A percentile compares a stretch with the other conserved stretches of the same genome.
These are phyloP conservation scores for Teratosphaeriaceae sp. DNA, from an alignment of 2,329 filamentous ascomycete genomes.

Conservation along the genomic window DNA sequence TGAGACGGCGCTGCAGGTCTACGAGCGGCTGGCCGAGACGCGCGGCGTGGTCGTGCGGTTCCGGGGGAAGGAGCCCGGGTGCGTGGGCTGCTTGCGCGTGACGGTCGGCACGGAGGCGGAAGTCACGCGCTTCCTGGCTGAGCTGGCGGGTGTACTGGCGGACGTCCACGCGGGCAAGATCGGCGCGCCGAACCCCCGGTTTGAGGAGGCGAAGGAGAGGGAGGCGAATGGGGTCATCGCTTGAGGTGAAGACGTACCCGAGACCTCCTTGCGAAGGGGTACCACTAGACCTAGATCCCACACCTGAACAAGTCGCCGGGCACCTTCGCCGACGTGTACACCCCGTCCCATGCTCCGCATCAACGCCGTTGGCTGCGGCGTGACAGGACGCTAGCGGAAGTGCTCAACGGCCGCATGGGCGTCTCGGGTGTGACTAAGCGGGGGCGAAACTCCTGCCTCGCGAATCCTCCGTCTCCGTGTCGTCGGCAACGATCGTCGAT, in stretches of 20 bases:
- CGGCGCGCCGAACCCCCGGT: slow-evolving; percentile 22
- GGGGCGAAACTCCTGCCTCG: too few relatives aligned
- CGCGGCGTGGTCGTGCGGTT: slow-evolving; percentile 91
- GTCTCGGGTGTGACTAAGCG: too few relatives aligned
- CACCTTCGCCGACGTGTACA: too few relatives aligned
- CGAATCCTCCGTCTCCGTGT: too few relatives aligned
- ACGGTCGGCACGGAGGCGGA: slow-evolving; percentile 88
- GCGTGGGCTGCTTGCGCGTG: slow-evolving; percentile 79
- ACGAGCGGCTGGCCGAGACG: slow-evolving; percentile 76
- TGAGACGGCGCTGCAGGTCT: slow-evolving; percentile 66
- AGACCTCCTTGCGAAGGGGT: neutral
- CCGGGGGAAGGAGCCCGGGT: slow-evolving; percentile 86
- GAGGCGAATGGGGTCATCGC: slow-evolving; percentile 46
- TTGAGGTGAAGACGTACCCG: too few relatives aligned
- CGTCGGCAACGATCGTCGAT: too few relatives aligned
- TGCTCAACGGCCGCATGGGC: slow-evolving; percentile 1
- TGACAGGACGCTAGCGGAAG: neutral
- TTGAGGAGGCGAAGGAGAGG: slow-evolving; percentile 42
- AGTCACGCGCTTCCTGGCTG: slow-evolving; percentile 68
- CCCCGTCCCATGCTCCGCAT: too few relatives aligned
- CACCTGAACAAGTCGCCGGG: neutral
- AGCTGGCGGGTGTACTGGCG: slow-evolving; percentile 51
- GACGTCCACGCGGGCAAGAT: slow-evolving; percentile 38
- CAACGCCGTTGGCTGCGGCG: neutral
- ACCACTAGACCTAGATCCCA: neutral